phyloP scores from a whole-genome alignment of 1,139 yeast genomes.

The Scheffersomyces titani region DNA sequence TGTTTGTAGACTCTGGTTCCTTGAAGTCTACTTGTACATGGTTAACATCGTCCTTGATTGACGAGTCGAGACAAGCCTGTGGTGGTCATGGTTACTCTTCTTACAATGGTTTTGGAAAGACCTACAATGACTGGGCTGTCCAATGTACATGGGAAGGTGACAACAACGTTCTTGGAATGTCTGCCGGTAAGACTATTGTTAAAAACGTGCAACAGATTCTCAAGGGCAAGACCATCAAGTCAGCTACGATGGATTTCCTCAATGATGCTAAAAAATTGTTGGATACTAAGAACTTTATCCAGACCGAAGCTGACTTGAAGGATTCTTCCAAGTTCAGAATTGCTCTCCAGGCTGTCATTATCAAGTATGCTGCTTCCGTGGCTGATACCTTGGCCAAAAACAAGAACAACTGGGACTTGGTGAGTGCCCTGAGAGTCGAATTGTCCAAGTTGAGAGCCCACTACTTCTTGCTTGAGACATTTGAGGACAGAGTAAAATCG shows the following conservation, averaged over 20 bases:
- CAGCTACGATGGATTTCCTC: slow-evolving; percentile 46
- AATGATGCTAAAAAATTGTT: slow-evolving; percentile 26
- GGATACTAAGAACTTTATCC: slow-evolving; percentile 5
- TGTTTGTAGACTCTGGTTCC: slow-evolving; percentile 86
- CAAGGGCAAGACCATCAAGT: slow-evolving; percentile 35
- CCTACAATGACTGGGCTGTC: slow-evolving; percentile 89
- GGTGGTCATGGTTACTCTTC: slow-evolving; percentile 97
- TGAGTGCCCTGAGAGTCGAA: slow-evolving; percentile 26
- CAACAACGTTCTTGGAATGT: slow-evolving; percentile 80
- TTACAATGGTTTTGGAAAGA: slow-evolving; percentile 87
- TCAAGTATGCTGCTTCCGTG: slow-evolving; percentile 25
- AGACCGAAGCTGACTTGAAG: slow-evolving; percentile 11
- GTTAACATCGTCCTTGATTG: slow-evolving; percentile 77
- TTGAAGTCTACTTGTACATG: slow-evolving; percentile 89
- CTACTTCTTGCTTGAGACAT: slow-evolving; percentile 26
- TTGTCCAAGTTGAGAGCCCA: slow-evolving; percentile 26
- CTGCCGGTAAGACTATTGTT: slow-evolving; percentile 76
- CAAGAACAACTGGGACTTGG: slow-evolving; percentile 36
- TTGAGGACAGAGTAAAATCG: slow-evolving; percentile 15
- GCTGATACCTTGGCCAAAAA: slow-evolving; percentile 28
- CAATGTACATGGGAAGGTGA: slow-evolving; percentile 99
- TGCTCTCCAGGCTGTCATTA: slow-evolving; percentile 27
- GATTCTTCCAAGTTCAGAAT: slow-evolving; percentile 14
- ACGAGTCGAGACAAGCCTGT: slow-evolving; percentile 91
- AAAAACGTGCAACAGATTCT: slow-evolving; percentile 49